Base-by-base conservation (phyloP, 2,329 filamentous ascomycete species). In the Mollisia scopiformis region DNA sequence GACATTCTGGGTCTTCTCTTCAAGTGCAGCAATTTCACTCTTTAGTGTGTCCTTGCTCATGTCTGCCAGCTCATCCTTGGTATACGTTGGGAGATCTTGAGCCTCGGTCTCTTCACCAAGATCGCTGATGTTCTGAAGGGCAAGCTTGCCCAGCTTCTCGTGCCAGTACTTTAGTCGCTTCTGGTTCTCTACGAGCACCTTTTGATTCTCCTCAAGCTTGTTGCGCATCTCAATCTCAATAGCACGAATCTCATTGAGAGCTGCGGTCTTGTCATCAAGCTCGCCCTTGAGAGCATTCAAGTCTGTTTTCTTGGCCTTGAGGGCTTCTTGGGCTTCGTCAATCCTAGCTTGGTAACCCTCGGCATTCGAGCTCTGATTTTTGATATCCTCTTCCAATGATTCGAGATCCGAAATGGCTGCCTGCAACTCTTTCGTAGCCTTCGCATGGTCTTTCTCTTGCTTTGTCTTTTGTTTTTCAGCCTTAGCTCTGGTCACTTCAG, bases 211-310 rank as follows among this genome's bases (percentile, higher is more conserved):
- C 72, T 98, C 95, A 1, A 99, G 88, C 78, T 96, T 96, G 77
- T 98, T 98, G 65, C 91, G 90, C 93, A 98, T 97, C 76, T 99
- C 95, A 63, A 99, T 97, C 75, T 99, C 95, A 2, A 89, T 81
- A 0, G 92, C 93, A 10, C 94, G 87, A 0, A 90, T 96, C 72
- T 92, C 90, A 72, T 98, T 97, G 59, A 98, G 83, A 73, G 96
- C 92, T 0, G 88, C 79, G 1, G 87, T 90, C 80, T 93, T 96
- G 69, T 91, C 88, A 67, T 99, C 94, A 11, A 98, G 83, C 69
- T 97, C 91, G 3, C 85, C 80, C 78, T 98, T 99, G 58, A 98
- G 76, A 10, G 85, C 80, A 50, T 88, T 84, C 2, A 99, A 84
- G 73, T 95, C 91, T 67, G 89, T 85, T 76, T 92, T 96, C 79